Percentiles rank a stretch among this genome's conserved stretches.
Evolutionary conservation across 2,329 filamentous ascomycete species (phyloP).

Genomic region (Aaosphaeria pasadenensis): DNA sequence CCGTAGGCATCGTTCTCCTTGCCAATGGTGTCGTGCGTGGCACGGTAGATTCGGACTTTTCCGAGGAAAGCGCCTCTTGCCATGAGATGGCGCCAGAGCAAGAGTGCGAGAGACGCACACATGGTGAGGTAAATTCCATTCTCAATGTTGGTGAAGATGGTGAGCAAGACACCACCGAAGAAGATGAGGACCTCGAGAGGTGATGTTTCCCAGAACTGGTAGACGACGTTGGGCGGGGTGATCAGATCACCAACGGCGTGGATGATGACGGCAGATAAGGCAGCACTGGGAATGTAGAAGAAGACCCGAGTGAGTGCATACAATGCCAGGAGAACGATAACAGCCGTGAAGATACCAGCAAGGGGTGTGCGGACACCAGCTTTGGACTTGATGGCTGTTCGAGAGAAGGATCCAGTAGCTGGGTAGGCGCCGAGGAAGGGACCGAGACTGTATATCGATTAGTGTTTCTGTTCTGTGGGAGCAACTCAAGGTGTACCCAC

Average conservation of each 20-base stretch:
- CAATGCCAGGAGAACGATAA: constrained; percentile 83
- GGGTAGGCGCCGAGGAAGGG: constrained; percentile 91
- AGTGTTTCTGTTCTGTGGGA: too few species aligned
- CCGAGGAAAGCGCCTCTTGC: constrained; percentile 78
- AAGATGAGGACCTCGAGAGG: constrained; percentile 90
- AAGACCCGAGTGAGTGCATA: constrained; percentile 88
- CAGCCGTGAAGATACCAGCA: constrained; percentile 82
- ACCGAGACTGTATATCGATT: constrained; percentile 51
- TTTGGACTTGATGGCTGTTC: constrained; percentile 96
- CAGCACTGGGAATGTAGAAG: constrained; percentile 85
- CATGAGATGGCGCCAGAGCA: constrained; percentile 76
- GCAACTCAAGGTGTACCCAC: not conserved
- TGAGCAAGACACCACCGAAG: constrained; percentile 88
- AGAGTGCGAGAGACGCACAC: constrained; percentile 68
- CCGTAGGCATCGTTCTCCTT: constrained; percentile 23
- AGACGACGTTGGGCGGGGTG: constrained; percentile 86
- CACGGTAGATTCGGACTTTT: constrained; percentile 76
- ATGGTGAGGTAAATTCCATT: constrained; percentile 90
- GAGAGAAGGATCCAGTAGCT: constrained; percentile 91
- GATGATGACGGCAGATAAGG: constrained; percentile 86
- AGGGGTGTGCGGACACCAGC: constrained; percentile 91
- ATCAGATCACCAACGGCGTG: constrained; percentile 93
- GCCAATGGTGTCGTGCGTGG: constrained; percentile 73
- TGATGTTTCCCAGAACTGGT: constrained; percentile 93
- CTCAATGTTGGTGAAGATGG: constrained; percentile 84